Conservation (phyloP, 345 rosid genomes). For the Hevea brasiliensis region DNA sequence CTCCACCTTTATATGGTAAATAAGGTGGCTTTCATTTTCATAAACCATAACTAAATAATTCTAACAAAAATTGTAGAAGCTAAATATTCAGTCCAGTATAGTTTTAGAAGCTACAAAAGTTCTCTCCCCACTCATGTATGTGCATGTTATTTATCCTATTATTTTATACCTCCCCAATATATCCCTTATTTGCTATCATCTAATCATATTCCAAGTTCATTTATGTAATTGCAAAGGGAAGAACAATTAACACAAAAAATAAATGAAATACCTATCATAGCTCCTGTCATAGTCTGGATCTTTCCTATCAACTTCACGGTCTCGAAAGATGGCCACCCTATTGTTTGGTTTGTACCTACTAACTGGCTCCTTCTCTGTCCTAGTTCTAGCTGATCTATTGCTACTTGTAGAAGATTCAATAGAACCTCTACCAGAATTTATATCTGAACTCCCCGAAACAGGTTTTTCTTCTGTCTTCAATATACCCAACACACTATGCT, state of each 20-base stretch:
- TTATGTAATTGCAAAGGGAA: not conserved
- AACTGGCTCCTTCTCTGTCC: constrained; percentile 63
- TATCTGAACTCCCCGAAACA: constrained; percentile 39
- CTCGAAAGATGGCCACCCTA: constrained; percentile 79
- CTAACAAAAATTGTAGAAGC: not conserved
- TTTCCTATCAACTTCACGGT: constrained; percentile 67
- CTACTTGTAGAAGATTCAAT: constrained; percentile 55
- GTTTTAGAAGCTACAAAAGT: too few species aligned
- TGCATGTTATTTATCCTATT: not conserved
- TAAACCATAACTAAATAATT: not conserved
- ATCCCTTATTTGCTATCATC: not conserved
- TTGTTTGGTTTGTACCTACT: constrained; percentile 52
- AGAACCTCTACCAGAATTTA: constrained; percentile 42
- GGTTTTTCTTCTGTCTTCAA: constrained; percentile 53
- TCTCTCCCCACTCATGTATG: not conserved
- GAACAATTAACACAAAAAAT: not conserved
- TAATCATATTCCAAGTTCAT: not conserved
- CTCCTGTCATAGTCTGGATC: constrained; percentile 85
- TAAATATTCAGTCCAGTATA: not conserved
- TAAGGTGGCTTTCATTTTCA: not conserved
- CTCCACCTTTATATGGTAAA: not conserved
- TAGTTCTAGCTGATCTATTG: constrained; percentile 51
- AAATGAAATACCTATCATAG: constrained; percentile 54
- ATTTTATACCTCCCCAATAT: not conserved
- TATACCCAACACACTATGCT: constrained; percentile 33